phyloP scores from a whole-genome alignment of 2,329 filamentous ascomycete species.

The Aspergillus pseudoterreus region DNA sequence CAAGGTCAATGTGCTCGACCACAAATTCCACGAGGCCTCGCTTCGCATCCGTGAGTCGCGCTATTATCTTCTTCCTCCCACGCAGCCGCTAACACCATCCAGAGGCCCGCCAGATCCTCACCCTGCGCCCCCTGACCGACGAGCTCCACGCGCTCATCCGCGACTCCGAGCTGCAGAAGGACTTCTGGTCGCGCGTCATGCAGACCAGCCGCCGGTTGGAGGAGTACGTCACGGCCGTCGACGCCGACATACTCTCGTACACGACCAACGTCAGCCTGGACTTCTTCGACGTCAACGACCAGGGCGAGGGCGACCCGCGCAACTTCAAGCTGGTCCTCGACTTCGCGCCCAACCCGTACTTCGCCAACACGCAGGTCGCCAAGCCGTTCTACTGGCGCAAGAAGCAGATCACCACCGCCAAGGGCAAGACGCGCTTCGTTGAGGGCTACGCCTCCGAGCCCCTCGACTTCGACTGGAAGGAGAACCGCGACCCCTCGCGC shows the following conservation, averaged over 20 bases:
- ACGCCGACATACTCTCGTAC: constrained; percentile 64
- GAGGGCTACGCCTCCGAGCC: constrained; percentile 81
- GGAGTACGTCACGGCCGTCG: constrained; percentile 78
- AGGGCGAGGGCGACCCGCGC: constrained; percentile 69
- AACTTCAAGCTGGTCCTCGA: constrained; percentile 74
- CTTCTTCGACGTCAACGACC: constrained; percentile 68
- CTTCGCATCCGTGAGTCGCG: background rate
- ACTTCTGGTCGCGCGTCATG: constrained; percentile 94
- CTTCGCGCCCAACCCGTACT: constrained; percentile 74
- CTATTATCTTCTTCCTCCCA: too few relatives aligned
- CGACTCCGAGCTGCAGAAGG: constrained; percentile 55
- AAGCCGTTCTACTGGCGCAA: constrained; percentile 90
- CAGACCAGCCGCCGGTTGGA: constrained; percentile 73
- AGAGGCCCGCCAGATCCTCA: constrained; percentile 66
- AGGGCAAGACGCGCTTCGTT: constrained; percentile 55
- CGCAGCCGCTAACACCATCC: background rate
- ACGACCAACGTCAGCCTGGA: constrained; percentile 69
- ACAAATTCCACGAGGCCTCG: background rate
- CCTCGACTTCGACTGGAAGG: constrained; percentile 84
- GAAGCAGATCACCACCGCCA: constrained; percentile 43
- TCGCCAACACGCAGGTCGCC: constrained; percentile 71
- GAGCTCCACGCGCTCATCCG: constrained; percentile 68
- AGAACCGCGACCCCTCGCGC: constrained; percentile 75
- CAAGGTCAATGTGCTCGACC: background rate
- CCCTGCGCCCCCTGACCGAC: constrained; percentile 68